A percentile compares a stretch with the other conserved stretches of the same genome.
phyloP scores from a whole-genome alignment of 306 rosid genomes.

The Lotus japonicus region DNA sequence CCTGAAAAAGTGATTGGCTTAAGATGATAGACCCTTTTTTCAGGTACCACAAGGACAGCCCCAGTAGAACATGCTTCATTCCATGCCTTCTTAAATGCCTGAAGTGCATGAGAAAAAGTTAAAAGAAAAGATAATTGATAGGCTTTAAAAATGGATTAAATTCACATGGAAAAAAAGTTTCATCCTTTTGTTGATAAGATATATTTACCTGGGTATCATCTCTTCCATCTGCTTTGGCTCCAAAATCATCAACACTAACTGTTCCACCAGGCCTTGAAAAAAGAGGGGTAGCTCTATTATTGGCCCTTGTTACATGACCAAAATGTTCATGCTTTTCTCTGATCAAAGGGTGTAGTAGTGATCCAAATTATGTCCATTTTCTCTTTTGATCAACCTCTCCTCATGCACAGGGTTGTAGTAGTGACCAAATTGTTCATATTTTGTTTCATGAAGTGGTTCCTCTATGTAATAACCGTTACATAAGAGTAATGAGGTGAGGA shows the following conservation, averaged over 20 bases:
- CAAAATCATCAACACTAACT: conserved; percentile 58
- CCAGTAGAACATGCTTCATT: conserved; percentile 53
- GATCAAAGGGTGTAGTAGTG: conserved; percentile 24
- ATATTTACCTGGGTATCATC: conserved; percentile 52
- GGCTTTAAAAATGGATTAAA: background rate
- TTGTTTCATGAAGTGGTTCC: conserved; percentile 8
- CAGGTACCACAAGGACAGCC: conserved; percentile 48
- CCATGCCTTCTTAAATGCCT: conserved; percentile 83
- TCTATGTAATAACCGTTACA: conserved; percentile 21
- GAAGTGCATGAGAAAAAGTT: background rate
- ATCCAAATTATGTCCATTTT: background rate
- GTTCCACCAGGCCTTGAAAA: conserved; percentile 6
- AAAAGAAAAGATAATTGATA: no score
- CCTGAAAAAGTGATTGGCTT: conserved; percentile 73
- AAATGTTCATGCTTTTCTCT: conserved; percentile 27
- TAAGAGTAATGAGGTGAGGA: conserved; percentile 19
- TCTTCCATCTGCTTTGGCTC: conserved; percentile 57
- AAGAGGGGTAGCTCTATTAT: background rate
- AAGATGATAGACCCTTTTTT: conserved; percentile 36
- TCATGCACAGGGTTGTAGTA: background rate
- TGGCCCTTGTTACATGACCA: conserved; percentile 21
- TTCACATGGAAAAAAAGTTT: background rate
- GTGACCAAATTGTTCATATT: background rate
- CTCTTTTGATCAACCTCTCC: conserved; percentile 37
- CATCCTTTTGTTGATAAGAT: conserved; percentile 11